A percentile compares a stretch with the other conserved stretches of the same genome.
Evolutionary conservation across 2,329 filamentous ascomycete species (phyloP).

Genomic region (Ophiostoma sp.): DNA sequence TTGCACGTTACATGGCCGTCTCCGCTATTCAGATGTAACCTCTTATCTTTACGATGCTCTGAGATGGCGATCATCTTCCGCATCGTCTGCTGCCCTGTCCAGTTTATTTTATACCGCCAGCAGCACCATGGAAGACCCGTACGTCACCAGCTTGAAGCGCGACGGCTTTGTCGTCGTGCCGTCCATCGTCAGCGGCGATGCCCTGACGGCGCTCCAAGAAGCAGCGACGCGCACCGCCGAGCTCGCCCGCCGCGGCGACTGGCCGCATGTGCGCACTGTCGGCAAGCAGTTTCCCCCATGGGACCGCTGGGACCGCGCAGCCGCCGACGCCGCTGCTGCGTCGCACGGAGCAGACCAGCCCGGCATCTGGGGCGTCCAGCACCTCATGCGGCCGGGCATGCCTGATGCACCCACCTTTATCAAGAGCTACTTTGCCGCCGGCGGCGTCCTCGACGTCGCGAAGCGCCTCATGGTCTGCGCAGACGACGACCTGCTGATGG

Average conservation of each 20-base stretch:
- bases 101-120: too few relatives aligned
- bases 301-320: constrained; percentile 48
- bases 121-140: constrained; percentile 24
- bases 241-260: constrained; percentile 62
- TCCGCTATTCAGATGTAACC: constrained; percentile 8
- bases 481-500: constrained; percentile 69
- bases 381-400: constrained; percentile 70
- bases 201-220: constrained; percentile 54
- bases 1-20: background rate
- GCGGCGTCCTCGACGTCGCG: constrained; percentile 56
- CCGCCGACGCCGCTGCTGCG: constrained; percentile 34
- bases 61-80: background rate
- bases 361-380: constrained; percentile 87
- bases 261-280: constrained; percentile 77
- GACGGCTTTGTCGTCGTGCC: constrained; percentile 74
- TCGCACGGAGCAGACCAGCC: constrained; percentile 34
- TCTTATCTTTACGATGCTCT: background rate
- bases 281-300: constrained; percentile 91
- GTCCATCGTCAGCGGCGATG: constrained; percentile 49
- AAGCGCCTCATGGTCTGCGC: constrained; percentile 53
- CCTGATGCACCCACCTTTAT: constrained; percentile 55
- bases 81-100: too few relatives aligned
- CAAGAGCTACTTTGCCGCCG: constrained; percentile 63
- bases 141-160: constrained; percentile 52
- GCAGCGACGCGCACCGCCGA: constrained; percentile 54